Evolutionary conservation across 1,284 basidiomycete genomes (phyloP), one percentile per base, ranked within the genome.

Genomic region (Tilletia setariae): DNA sequence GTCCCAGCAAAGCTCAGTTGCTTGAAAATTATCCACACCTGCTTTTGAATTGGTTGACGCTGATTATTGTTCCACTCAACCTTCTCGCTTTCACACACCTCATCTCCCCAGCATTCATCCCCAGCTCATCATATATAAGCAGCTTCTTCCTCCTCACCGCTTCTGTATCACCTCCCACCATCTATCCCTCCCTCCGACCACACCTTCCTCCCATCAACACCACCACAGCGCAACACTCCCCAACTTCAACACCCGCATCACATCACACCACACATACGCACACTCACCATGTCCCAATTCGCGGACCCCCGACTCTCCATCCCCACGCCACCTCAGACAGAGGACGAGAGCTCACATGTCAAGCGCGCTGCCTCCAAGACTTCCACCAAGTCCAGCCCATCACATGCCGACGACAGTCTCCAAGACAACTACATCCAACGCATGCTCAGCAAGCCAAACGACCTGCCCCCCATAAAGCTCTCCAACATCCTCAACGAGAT

Each of bases 401-500:
- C 21, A 25, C 56, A 61, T 30, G 56, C 56, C 56, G 56, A 61
- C 40, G 62, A 64, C 7, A 42, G 44, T 16, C 40, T 64, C 3
- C 19, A n/a, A 28, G 62, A 64, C 62, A 64, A 64, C 40, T 64
- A 64, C 62, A 64, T 64, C 21, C 40, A 47, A 23, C 40, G 62
- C 42, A 44, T 47, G 42, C 56, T 61, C 8, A n/a, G 9, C 40
- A 64, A 64, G 62, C 62, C 62, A 25, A 21, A 42, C 32, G 64
- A 35, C 7, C 72, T 82, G 25, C 79, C 80, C 2, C 80, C 79
- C 8, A 51, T 82, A 11, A 66, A 74, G 65, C 67, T 74, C 72
- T 78, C 74, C 70, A 80, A 79, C 70, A 72, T 82, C 42, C 67
- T 82, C 16, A 70, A 51, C 67, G 80, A 82, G 72, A 78, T 82